Base-by-base conservation (phyloP, 176 grass and related monocot species). In the Phyllostachys edulis region DNA sequence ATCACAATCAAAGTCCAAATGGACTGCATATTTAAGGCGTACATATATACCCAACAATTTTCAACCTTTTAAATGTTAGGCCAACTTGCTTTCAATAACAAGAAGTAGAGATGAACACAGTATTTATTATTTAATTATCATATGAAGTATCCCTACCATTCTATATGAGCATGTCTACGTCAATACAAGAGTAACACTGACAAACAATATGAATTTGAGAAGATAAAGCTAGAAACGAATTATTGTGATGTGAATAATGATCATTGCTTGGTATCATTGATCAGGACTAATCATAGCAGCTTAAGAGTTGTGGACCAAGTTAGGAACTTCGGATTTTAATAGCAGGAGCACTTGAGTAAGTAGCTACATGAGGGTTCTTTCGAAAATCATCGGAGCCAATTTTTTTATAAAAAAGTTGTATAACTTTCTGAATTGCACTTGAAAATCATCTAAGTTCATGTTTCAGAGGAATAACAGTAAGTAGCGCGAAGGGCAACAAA, bases 121-220 rank as follows among this genome's bases (percentile, higher is more conserved):
- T 45, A 62, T 39, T 23, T 34, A 41, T 73, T 75, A 46, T 80
- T 73, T 64, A 68, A 60, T 73, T 21, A 21, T 66, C 69, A 52
- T 49, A 42, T 66, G 69, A 75, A 75, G 69, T 67, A 75, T 56
- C 65, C 85, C 24, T 32, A 73, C 47, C 60, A 45, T 67, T 59
- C 69, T 47, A 87, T 69, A 81, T 60, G 71, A 76, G 63, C 54
- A 76, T 56, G 62, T 81, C 70, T 60, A 67, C 45, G 73, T 75
- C 78, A 46, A 74, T 67, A 44, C 63, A 65, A 67, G 70, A 67
- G 70, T 56, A 81, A 67, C 39, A 68, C 34, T 39, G 38, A 60
- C 70, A 81, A 75, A 65, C 44, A 63, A 57, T 55, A 66, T 21
- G 69, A 80, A 81, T 12, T 67, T 75, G 78, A 59, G 72, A 75